These are phyloP conservation scores for Talaromyces islandicus DNA, from an alignment of 2,329 filamentous ascomycete species.

Conservation along the genomic window DNA sequence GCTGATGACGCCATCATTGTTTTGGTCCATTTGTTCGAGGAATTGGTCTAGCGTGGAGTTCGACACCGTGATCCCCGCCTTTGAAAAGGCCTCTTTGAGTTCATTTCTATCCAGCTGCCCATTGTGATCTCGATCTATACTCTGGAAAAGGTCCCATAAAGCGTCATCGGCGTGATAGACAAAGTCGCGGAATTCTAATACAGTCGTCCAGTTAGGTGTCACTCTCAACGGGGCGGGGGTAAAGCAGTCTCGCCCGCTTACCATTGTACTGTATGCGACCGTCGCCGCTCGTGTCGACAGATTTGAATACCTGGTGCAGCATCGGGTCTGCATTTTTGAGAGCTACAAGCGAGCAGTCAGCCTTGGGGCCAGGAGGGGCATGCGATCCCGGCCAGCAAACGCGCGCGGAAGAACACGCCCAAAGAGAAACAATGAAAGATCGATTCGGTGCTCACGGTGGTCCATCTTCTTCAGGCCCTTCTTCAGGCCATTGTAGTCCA, in stretches of 20 bases:
- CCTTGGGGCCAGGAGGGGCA: not conserved
- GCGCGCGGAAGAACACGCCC: not conserved
- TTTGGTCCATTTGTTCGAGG: conserved; percentile 82
- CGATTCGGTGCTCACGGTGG: conserved; percentile 61
- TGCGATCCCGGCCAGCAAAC: conserved; percentile 10
- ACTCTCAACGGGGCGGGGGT: conserved; percentile 4
- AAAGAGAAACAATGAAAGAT: conserved; percentile 11
- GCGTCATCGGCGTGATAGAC: conserved; percentile 82
- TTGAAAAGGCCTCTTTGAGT: conserved; percentile 69
- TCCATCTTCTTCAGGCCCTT: conserved; percentile 82
- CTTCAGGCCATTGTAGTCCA: conserved; percentile 79
- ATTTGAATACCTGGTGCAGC: conserved; percentile 70
- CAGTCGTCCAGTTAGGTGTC: conserved; percentile 11
- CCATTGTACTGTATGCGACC: conserved; percentile 87
- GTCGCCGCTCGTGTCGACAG: conserved; percentile 81
- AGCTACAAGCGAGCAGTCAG: conserved; percentile 39
- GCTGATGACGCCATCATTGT: conserved; percentile 78
- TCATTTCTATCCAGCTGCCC: conserved; percentile 84
- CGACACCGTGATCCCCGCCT: conserved; percentile 72
- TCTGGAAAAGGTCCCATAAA: conserved; percentile 72
- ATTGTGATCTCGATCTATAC: conserved; percentile 79
- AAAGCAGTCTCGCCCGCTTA: conserved; percentile 37
- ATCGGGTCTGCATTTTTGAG: conserved; percentile 89
- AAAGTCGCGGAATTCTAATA: conserved; percentile 77
- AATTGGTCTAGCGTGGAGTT: conserved; percentile 73